Conservation (phyloP, 805 yeast genomes). For the Candida peoriensis region DNA sequence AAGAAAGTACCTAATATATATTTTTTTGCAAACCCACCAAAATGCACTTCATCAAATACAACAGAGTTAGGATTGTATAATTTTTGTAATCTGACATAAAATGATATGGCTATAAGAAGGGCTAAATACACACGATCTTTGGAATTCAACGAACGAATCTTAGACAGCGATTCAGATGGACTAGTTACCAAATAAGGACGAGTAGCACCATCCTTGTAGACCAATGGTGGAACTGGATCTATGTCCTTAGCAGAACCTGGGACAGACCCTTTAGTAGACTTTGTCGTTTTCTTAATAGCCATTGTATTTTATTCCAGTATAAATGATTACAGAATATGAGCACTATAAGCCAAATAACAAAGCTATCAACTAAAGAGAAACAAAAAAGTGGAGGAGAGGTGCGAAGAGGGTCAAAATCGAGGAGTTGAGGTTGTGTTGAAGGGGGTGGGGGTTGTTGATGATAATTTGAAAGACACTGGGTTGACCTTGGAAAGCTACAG, state of each 20-base stretch:
- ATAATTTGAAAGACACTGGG: too few relatives aligned
- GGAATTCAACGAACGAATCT: constrained; percentile 36
- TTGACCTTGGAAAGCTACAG: too few relatives aligned
- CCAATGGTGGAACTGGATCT: constrained; percentile 41
- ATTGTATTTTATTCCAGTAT: constrained; percentile 2
- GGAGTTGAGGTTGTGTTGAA: too few relatives aligned
- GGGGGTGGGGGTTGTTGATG: too few relatives aligned
- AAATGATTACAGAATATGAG: too few relatives aligned
- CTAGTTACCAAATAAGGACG: constrained; percentile 53
- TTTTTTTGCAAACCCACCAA: constrained; percentile 92
- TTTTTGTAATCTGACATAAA: constrained; percentile 53
- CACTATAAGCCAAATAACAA: too few relatives aligned
- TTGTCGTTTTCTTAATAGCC: constrained; percentile 9
- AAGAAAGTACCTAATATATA: constrained; percentile 63
- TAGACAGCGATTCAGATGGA: constrained; percentile 36
- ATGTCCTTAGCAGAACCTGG: constrained; percentile 2
- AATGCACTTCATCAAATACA: constrained; percentile 90
- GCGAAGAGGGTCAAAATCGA: too few relatives aligned
- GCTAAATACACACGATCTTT: constrained; percentile 37
- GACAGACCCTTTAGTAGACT: neutral
- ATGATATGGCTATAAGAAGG: constrained; percentile 45
- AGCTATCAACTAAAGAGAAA: too few relatives aligned
- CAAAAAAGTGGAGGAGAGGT: too few relatives aligned
- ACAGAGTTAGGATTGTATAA: constrained; percentile 72
- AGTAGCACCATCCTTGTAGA: constrained; percentile 42